phyloP scores from a whole-genome alignment of 2,329 filamentous ascomycete species.

The Calonectria hongkongensis region DNA sequence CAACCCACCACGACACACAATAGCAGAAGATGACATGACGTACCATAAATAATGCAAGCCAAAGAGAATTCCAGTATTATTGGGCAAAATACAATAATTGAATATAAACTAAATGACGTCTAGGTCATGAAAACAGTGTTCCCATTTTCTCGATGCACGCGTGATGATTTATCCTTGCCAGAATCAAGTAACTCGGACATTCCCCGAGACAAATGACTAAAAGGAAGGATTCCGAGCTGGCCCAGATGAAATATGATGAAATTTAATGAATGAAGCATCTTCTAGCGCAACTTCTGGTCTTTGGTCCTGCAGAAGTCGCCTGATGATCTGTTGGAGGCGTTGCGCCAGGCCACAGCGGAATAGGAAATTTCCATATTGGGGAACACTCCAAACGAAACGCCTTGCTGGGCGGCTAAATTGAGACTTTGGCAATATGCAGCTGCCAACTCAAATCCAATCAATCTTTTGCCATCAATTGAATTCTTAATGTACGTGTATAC shows the following conservation, averaged over 20 bases:
- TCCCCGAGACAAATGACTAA: background rate
- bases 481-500: background rate
- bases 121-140: too few species aligned
- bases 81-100: too few species aligned
- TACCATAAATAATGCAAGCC: too few species aligned
- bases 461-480: background rate
- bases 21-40: too few species aligned
- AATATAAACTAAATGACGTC: too few species aligned
- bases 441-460: background rate
- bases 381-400: background rate
- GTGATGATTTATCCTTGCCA: too few species aligned
- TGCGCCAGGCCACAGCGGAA: background rate
- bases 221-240: background rate
- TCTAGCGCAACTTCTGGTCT: background rate
- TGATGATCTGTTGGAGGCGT: constrained; percentile 8
- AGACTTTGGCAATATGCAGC: background rate
- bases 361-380: constrained; percentile 4
- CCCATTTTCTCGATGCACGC: too few species aligned
- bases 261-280: background rate
- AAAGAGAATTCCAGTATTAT: too few species aligned
- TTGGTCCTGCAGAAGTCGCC: constrained; percentile 25
- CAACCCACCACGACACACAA: background rate
- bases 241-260: background rate
- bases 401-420: background rate
- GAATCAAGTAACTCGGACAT: background rate